Evolutionary conservation across 2,329 filamentous ascomycete genomes (phyloP).

Genomic region (Pseudogymnoascus sp.): DNA sequence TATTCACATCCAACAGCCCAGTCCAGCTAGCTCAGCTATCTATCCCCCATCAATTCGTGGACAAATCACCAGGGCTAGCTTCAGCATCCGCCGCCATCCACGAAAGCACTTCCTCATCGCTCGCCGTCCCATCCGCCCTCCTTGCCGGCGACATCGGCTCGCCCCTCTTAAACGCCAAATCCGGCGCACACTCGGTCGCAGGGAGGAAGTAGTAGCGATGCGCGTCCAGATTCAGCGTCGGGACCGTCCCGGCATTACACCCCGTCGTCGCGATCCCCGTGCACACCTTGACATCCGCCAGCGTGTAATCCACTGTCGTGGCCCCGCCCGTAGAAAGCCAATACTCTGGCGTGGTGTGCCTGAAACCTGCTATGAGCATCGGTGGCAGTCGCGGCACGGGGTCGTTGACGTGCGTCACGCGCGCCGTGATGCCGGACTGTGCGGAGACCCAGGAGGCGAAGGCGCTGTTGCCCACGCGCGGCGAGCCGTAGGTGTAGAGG

Average conservation of each 20-base stretch:
- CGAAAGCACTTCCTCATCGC: not conserved
- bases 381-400: conserved; percentile 63
- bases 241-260: conserved; percentile 44
- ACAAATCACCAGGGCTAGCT: not conserved
- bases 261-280: conserved; percentile 38
- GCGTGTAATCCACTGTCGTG: conserved; percentile 31
- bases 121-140: not conserved
- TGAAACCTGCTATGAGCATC: conserved; percentile 47
- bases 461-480: conserved; percentile 53
- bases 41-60: not conserved
- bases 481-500: conserved; percentile 61
- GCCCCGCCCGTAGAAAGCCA: conserved; percentile 43
- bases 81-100: not conserved
- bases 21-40: not conserved
- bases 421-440: conserved; percentile 49
- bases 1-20: not conserved
- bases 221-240: conserved; percentile 37
- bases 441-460: conserved; percentile 47
- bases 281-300: conserved; percentile 41
- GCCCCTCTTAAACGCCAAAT: conserved; percentile 7
- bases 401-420: conserved; percentile 61
- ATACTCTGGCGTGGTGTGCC: conserved; percentile 64
- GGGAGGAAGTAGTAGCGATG: conserved; percentile 44
- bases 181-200: conserved; percentile 34
- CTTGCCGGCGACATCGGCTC: not conserved